Evolutionary conservation across 129 eudicot genomes (phyloP), one percentile per base, ranked within the genome.

Genomic region (Ambrosia artemisiifolia): DNA sequence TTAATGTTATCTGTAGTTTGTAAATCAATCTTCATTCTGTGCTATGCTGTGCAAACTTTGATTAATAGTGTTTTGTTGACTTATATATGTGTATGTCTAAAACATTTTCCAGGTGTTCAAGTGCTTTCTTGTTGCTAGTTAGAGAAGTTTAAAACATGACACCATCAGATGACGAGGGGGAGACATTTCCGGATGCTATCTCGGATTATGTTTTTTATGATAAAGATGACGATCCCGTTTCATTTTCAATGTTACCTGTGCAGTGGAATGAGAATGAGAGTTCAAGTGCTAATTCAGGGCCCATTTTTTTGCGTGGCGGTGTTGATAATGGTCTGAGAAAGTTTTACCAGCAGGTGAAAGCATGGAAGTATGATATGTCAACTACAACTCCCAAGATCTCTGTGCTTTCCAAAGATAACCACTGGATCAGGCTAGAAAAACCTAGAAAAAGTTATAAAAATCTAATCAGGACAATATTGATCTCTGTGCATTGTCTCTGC

Each of bases 401-500:
- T 18, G 93, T 94, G 59, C 77, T 84, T 59, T 80, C 84, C 3
- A 80, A 77, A 73, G 86, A 90, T 34, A 86, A 80, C 59, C 54
- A 78, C 47, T 90, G 98, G 98, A 83, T 87, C 67, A 84, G 83
- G 81, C 96, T 94, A 67, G 81, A 85, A 70, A 90, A 88, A 70
- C 95, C 98, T 24, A 85, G 87, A 72, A 90, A 89, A 70, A 73
- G 85, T 75, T 90, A 24, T 69, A 70, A 71, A 77, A 70, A 51
- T 11, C 44, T 54, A 44, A 81, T 90, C 63, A 85, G 96, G 73
- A 70, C 91, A 33, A 69, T 81, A 65, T 71, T 82, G 63, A 82
- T 93, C 50, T 84, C 96, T 14, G 67, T 93, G 70, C 85, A 81
- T 38, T 74, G 76, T 36, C 75, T 93, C 30, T 84, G 85, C 67